These are phyloP conservation scores for Leccinum olivaceoglutinosum DNA, from an alignment of 1,284 basidiomycete genomes.

Conservation along the genomic window DNA sequence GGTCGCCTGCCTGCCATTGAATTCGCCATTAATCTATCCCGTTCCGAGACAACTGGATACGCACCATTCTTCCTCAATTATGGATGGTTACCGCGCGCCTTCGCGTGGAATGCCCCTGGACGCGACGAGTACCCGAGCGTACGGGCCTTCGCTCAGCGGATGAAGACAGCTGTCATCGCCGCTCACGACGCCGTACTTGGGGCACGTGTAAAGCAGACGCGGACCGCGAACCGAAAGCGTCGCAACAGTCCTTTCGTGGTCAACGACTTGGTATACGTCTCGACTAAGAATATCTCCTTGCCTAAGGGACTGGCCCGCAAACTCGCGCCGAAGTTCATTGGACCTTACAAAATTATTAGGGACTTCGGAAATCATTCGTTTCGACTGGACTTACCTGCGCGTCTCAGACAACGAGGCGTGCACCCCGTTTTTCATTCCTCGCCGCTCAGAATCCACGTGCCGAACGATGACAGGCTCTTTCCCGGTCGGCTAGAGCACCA, in stretches of 20 bases:
- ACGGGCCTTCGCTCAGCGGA: constrained; percentile 17
- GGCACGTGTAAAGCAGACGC: constrained; percentile 28
- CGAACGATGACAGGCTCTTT: constrained; percentile 28
- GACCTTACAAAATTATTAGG: constrained; percentile 25
- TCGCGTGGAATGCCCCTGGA: constrained; percentile 25
- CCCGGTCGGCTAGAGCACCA: constrained; percentile 20
- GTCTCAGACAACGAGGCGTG: constrained; percentile 25
- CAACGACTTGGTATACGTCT: constrained; percentile 32
- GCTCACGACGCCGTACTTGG: constrained; percentile 30
- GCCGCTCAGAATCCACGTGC: constrained; percentile 25
- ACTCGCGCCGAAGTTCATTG: constrained; percentile 32
- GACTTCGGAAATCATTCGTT: constrained; percentile 28
- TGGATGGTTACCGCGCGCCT: constrained; percentile 21
- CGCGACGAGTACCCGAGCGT: constrained; percentile 21
- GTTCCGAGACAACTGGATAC: too few relatives aligned
- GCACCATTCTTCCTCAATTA: too few relatives aligned
- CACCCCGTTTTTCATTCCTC: constrained; percentile 31
- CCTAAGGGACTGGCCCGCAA: constrained; percentile 29
- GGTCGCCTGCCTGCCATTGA: too few relatives aligned
- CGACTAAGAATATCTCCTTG: constrained; percentile 32
- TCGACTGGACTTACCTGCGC: constrained; percentile 22
- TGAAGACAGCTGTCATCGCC: constrained; percentile 21
- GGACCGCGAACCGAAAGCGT: constrained; percentile 21
- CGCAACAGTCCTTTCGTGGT: constrained; percentile 13
- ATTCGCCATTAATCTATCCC: too few relatives aligned